Evolutionary conservation across 1,284 basidiomycete species (phyloP), one percentile per base, ranked within the genome.

Genomic region (Coniophora puteana): DNA sequence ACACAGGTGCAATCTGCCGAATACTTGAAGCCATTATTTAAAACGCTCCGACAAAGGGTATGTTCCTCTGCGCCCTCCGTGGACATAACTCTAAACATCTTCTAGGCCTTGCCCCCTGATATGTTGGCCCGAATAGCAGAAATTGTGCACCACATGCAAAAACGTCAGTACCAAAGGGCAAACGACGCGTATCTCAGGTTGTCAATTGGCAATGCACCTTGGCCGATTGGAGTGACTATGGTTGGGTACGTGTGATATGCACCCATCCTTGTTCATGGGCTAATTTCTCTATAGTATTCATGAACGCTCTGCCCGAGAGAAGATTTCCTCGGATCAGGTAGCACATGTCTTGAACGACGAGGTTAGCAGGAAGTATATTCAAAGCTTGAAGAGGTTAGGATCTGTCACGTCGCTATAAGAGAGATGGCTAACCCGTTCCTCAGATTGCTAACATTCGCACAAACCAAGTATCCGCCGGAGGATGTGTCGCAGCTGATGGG

Each of bases 161-260:
- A 79, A 51, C 82, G 96, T 21, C 81, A 94, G 62, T 99, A 99
- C 57, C 88, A 96, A 55, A 79, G 75, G 44, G 96, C 96, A 1
- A 99, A 99, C 57, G 96, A 99, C 60, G 87, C 93, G 1, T 99
- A 99, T 63, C 78, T 99, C 13, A 87, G 95, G 18, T 71, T 99
- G 24, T 94, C 90, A 4, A 99, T 99, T 48, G 96, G 96, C 13
- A 99, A 97, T 58, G 95, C 96, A 0, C 94, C 96, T 1, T 99
- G 96, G 96, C 96, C 96, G 1, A 98, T 99, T 57, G 96, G 96
- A 41, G 96, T 99, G 5, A 99, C 96, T 45, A 95, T 95, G 88
- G 95, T 97, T 68, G 93, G 90, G 91, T 91, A 61, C 26, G 83
- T 73, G 4, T 38, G 28, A 17, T 36, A 13, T 44, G 14, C n/a